Evolutionary conservation across 371 early-diverging fungal genomes (phyloP).

Genomic region (Mucor saturninus): DNA sequence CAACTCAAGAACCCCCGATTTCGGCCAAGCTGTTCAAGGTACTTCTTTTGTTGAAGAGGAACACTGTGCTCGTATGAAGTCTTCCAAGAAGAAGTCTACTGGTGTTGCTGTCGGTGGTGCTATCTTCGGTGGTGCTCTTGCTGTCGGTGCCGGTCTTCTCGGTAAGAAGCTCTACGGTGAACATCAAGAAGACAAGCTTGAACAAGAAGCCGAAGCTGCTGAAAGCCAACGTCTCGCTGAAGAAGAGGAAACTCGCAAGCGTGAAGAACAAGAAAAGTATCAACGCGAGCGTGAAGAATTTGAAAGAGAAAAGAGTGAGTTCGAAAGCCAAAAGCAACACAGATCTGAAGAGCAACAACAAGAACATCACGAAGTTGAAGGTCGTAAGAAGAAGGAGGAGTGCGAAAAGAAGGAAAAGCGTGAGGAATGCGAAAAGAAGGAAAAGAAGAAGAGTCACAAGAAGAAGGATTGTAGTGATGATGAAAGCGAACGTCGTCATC

Average conservation of each 20-base stretch:
- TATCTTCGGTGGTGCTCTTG: slow-evolving; percentile 50
- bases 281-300: slow-evolving; percentile 29
- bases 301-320: slow-evolving; percentile 32
- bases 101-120: slow-evolving; percentile 56
- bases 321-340: slow-evolving; percentile 22
- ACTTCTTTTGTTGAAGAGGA: slow-evolving; percentile 51
- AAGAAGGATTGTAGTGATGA: neutral
- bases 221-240: slow-evolving; percentile 32
- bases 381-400: slow-evolving; percentile 15
- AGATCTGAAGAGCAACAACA: slow-evolving; percentile 4
- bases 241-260: slow-evolving; percentile 35
- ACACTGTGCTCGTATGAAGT: slow-evolving; percentile 57
- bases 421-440: neutral
- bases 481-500: slow-evolving; percentile 17
- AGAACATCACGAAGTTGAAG: neutral
- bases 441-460: slow-evolving; percentile 8
- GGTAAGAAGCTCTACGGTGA: slow-evolving; percentile 58
- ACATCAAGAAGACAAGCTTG: slow-evolving; percentile 41
- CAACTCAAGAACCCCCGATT: slow-evolving; percentile 38
- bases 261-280: slow-evolving; percentile 20
- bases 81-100: slow-evolving; percentile 49
- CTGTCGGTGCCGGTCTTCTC: slow-evolving; percentile 56
- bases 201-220: slow-evolving; percentile 32
- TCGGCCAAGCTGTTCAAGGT: slow-evolving; percentile 43
- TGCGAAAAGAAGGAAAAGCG: slow-evolving; percentile 8